Evolutionary conservation across 345 rosid species (phyloP).

Genomic region (Eucalyptus paniculata): DNA sequence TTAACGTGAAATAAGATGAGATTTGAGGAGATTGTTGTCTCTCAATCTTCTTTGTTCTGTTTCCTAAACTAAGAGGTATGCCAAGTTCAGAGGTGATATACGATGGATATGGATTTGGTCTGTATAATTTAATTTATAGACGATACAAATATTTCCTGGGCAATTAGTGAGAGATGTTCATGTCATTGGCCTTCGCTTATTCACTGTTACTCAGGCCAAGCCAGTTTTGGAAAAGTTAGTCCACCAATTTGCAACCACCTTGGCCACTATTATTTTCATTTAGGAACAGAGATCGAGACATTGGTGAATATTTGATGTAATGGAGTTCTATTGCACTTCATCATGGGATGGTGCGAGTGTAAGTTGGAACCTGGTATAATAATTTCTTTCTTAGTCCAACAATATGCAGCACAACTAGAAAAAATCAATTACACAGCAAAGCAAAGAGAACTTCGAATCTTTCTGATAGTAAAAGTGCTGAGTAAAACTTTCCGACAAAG

Average conservation of each 20-base stretch:
- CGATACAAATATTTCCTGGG: not conserved
- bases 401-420: not conserved
- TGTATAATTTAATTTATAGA: not conserved
- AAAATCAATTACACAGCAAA: not conserved
- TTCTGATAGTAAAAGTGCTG: not conserved
- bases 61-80: not conserved
- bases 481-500: not conserved
- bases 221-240: not conserved
- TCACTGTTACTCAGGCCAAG: not conserved
- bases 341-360: not conserved
- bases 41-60: not conserved
- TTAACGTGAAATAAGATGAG: not conserved
- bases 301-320: not conserved
- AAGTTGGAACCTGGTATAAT: not conserved
- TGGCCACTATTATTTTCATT: not conserved
- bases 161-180: not conserved
- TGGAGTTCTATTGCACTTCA: not conserved
- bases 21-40: not conserved
- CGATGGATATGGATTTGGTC: not conserved
- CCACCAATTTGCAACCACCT: not conserved
- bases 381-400: not conserved
- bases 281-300: not conserved
- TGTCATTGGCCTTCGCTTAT: not conserved
- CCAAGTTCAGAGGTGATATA: not conserved
- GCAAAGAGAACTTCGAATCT: not conserved